Conservation (phyloP, 2,329 filamentous ascomycete genomes). For the Apiospora pterosperma region DNA sequence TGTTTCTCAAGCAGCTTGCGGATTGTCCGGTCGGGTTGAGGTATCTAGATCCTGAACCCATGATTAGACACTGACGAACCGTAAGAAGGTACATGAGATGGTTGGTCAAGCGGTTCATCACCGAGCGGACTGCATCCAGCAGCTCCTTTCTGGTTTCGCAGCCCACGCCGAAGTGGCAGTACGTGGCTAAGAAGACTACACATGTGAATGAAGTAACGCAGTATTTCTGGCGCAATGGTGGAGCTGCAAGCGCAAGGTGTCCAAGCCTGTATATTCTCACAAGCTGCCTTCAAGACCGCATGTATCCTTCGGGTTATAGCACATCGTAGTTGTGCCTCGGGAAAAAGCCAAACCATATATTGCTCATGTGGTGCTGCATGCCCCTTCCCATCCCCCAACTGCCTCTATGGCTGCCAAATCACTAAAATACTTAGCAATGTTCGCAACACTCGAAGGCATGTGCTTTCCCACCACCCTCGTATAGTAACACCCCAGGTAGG, state of each 20-base stretch:
- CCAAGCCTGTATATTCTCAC: background rate
- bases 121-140: background rate
- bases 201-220: background rate
- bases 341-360: background rate
- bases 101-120: background rate
- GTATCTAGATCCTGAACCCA: background rate
- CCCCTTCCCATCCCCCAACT: background rate
- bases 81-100: background rate
- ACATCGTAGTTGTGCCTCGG: background rate
- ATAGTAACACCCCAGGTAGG: background rate
- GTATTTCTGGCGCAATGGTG: background rate
- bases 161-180: background rate
- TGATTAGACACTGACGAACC: background rate
- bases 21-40: background rate
- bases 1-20: background rate
- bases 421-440: background rate
- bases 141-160: background rate
- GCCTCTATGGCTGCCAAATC: background rate
- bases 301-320: background rate
- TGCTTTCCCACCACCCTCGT: background rate
- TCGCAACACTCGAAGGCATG: background rate
- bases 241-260: background rate
- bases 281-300: background rate
- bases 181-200: background rate
- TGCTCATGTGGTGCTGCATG: no score